Evolutionary conservation across 2,329 filamentous ascomycete genomes (phyloP).

Genomic region (Ploettnerulaceae sp.): DNA sequence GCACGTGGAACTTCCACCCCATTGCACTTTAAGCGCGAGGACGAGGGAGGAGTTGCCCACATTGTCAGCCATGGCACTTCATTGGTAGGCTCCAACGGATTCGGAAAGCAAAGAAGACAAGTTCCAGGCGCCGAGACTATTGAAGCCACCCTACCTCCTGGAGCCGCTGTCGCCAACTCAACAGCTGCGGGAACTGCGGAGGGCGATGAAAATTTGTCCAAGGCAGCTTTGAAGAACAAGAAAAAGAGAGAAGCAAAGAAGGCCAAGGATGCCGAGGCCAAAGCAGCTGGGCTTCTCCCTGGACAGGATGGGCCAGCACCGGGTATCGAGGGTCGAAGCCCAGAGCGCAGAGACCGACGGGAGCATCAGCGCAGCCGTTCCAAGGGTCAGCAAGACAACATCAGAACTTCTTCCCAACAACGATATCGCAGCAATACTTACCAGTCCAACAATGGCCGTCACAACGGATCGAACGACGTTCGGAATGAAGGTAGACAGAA

Average conservation of each 20-base stretch:
- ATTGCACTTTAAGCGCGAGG: conserved; percentile 93
- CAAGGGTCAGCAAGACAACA: conserved; percentile 40
- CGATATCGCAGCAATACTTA: conserved; percentile 50
- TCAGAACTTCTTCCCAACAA: conserved; percentile 41
- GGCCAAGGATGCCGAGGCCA: conserved; percentile 70
- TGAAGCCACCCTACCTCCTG: conserved; percentile 55
- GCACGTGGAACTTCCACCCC: conserved; percentile 86
- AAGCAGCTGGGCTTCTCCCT: conserved; percentile 41
- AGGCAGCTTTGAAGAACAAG: conserved; percentile 91
- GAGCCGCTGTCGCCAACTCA: conserved; percentile 60
- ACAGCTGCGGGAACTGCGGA: conserved; percentile 56
- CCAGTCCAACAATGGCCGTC: conserved; percentile 22
- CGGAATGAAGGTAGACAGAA: conserved; percentile 22
- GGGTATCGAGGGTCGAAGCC: conserved; percentile 28
- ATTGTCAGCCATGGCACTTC: conserved; percentile 72
- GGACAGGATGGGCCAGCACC: conserved; percentile 20
- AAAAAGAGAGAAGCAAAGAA: conserved; percentile 97
- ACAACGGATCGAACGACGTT: not conserved
- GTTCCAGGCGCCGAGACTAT: conserved; percentile 82
- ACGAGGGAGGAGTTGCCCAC: conserved; percentile 89
- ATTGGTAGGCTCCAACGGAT: conserved; percentile 66
- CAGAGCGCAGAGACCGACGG: conserved; percentile 47
- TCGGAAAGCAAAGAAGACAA: conserved; percentile 66
- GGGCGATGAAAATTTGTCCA: conserved; percentile 67
- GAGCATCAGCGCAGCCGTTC: conserved; percentile 50